phyloP scores from a whole-genome alignment of 768 basidiomycete species.

The Rickenella mellea region DNA sequence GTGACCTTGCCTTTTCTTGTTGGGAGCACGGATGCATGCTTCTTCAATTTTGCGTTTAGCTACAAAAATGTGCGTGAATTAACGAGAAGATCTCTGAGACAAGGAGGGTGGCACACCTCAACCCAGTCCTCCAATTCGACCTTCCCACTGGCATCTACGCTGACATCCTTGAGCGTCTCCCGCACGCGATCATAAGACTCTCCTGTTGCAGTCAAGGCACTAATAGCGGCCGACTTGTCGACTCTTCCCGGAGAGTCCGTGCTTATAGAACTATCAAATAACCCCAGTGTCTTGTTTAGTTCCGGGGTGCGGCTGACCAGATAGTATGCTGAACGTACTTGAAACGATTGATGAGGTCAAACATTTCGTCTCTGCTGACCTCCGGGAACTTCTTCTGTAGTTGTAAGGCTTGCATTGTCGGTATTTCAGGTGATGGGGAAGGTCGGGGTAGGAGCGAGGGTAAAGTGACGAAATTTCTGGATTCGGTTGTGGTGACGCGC shows the following conservation, averaged over 20 bases:
- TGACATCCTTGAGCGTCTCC: slow-evolving; percentile 88
- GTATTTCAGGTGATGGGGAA: slow-evolving; percentile 2
- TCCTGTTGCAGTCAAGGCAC: slow-evolving; percentile 67
- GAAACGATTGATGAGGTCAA: slow-evolving; percentile 89
- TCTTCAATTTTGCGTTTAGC: slow-evolving; percentile 73
- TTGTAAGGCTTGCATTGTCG: slow-evolving; percentile 69
- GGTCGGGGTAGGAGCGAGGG: not conserved
- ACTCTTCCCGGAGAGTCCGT: slow-evolving; percentile 78
- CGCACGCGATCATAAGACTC: slow-evolving; percentile 86
- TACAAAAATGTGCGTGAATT: slow-evolving; percentile 16
- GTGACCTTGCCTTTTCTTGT: slow-evolving; percentile 85
- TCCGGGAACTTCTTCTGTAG: slow-evolving; percentile 90
- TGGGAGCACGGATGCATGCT: slow-evolving; percentile 28
- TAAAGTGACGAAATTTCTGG: no score
- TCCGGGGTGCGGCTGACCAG: not conserved
- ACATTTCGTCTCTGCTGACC: slow-evolving; percentile 88
- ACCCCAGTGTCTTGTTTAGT: not conserved
- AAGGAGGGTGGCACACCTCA: slow-evolving; percentile 49
- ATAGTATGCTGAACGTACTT: slow-evolving; percentile 51
- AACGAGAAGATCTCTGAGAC: slow-evolving; percentile 14
- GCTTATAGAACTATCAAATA: slow-evolving; percentile 45
- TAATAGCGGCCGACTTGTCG: slow-evolving; percentile 74
- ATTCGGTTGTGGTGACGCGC: no score
- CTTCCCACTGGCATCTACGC: slow-evolving; percentile 89
- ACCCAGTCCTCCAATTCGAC: slow-evolving; percentile 98